Evolutionary conservation across 2,329 filamentous ascomycete genomes (phyloP), one percentile per base, ranked within the genome.

Genomic region (Geosmithia putterillii): DNA sequence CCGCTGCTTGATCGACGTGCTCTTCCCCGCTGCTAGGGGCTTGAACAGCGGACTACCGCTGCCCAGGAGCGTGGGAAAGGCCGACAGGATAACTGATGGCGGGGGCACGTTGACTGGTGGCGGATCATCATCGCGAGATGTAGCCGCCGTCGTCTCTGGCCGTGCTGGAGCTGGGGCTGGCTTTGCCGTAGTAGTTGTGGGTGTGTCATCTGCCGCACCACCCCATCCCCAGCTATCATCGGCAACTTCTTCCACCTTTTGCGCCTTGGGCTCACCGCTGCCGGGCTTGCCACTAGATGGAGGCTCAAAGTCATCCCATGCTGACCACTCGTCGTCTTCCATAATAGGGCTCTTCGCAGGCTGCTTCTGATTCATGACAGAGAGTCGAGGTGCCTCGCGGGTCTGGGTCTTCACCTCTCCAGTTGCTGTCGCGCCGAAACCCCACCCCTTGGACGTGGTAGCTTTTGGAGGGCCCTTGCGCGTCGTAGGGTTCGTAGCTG

Each of bases 101-200:
- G 90, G 90, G 9, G 90, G 90, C 7, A 95, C 79, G 55, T 95
- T 95, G 17, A 80, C 86, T 5, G 88, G 88, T 6, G 86, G 83
- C 20, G 70, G 64, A 5, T 59, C 57, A 35, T 59, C 56, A 45
- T 66, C 58, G n/a, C 48, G 49, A 14, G 28, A 32, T 9, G 28
- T 12, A 3, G 28, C 15, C 6, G 28, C 6, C 10, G 28, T 32
- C 4, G 28, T 39, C 19, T 20, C 12, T 36, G 37, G 22, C 42
- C 10, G 45, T 44, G 8, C 48, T 42, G 21, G 55, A n/a, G n/a
- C n/a, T n/a, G n/a, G n/a, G n/a, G n/a, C n/a, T n/a, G n/a, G n/a
- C n/a, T n/a, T 47, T 42, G 55, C 40, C 4, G 52, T 35, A 7
- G 57, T 44, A 12, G 47, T 46, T 38, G 59, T 45, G 21, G 52